Evolutionary conservation across 139 green algal genomes (phyloP).

Genomic region (Micromonas commoda): DNA sequence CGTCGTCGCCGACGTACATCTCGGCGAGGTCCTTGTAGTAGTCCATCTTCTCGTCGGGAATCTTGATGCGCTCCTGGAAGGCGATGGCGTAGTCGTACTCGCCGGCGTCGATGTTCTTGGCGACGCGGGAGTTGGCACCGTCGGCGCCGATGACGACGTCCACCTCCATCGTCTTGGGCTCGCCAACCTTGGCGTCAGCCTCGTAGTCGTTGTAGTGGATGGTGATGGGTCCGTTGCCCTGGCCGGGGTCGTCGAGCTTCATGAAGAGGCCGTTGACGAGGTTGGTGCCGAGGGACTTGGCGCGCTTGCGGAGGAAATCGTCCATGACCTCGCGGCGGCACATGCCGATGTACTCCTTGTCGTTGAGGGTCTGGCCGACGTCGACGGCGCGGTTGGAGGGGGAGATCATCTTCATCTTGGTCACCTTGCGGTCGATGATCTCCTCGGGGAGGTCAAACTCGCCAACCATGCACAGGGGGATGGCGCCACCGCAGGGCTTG

Average conservation of each 20-base stretch:
- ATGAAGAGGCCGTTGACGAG: conserved; percentile 95
- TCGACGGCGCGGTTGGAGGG: conserved; percentile 97
- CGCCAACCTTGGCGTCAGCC: conserved; percentile 76
- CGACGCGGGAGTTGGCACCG: conserved; percentile 95
- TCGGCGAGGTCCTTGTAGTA: conserved; percentile 99
- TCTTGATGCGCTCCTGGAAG: conserved; percentile 95
- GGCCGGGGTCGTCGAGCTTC: conserved; percentile 60
- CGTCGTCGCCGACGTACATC: conserved; percentile 99
- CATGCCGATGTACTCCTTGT: conserved; percentile 99
- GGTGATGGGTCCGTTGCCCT: conserved; percentile 59
- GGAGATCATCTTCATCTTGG: conserved; percentile 99
- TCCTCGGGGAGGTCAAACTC: conserved; percentile 93
- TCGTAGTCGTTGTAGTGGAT: conserved; percentile 91
- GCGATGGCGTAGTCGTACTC: conserved; percentile 99
- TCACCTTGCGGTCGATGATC: conserved; percentile 94
- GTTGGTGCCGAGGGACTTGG: conserved; percentile 71
- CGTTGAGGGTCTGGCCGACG: conserved; percentile 92
- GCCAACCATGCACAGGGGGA: conserved; percentile 98
- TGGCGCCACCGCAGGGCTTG: conserved; percentile 71
- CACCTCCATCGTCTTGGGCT: conserved; percentile 76
- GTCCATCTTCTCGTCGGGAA: conserved; percentile 97
- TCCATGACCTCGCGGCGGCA: conserved; percentile 88
- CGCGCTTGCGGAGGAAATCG: conserved; percentile 89
- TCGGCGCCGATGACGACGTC: conserved; percentile 95
- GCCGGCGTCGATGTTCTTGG: conserved; percentile 93